Evolutionary conservation across 2,329 filamentous ascomycete genomes (phyloP), one percentile per base, ranked within the genome.

Genomic region (Epichloe sibirici): DNA sequence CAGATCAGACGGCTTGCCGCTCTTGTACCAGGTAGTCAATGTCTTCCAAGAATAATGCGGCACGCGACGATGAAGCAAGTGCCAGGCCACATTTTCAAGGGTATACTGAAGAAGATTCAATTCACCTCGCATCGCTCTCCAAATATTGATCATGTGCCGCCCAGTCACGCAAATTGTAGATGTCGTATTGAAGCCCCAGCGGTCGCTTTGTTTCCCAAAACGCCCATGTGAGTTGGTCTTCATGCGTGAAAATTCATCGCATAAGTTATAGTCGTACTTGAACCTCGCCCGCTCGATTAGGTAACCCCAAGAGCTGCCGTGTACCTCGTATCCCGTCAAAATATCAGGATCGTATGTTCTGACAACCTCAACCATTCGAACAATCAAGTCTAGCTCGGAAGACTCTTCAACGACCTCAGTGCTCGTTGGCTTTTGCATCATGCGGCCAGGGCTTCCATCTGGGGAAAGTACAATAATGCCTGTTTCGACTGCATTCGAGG

Each of bases 131-230:
- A 98, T 96, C 0, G 90, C 90, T 60, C 91, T 81, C 90, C 93
- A 97, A 45, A 97, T 86, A 60, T 97, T 97, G 71, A 98, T 90
- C 76, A 95, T 89, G 64, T 97, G 91, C 56, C 93, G 79, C 5
- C 93, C 93, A 0, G 90, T 96, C n/a, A 98, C 81, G 53, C 83
- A 83, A 58, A 97, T 90, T 3, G 88, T 91, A 2, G 90, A 95
- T 0, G 90, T 94, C 51, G 90, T 90, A 57, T 89, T 93, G 71
- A 95, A 95, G 0, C 90, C 91, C 91, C 91, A 97, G 57, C 82
- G 79, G 65, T 96, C 90, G 48, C 82, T 82, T 25, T 95, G 88
- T 66, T 88, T 95, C 21, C 88, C 88, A 62, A 90, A 90, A 51
- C 85, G 81, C 3, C 89, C 88, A 64, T 90, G 84, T 0, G 88